Percentiles rank a stretch among this genome's conserved stretches.
Evolutionary conservation across 805 yeast genomes (phyloP).

Genomic region (Kuraishia floccosa): DNA sequence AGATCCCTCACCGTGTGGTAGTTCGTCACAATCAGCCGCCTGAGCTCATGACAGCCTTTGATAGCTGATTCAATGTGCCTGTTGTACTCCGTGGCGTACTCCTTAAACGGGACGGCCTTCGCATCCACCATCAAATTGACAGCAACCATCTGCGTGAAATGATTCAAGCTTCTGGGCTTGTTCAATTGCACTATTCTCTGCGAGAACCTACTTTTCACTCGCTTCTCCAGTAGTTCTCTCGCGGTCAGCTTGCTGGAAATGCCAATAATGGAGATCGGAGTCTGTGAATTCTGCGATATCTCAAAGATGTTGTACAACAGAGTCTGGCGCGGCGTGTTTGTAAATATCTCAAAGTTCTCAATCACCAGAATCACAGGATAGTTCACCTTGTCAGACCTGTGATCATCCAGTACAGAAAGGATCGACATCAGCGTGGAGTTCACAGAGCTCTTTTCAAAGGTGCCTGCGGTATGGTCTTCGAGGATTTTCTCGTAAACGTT

Average conservation of each 20-base stretch:
- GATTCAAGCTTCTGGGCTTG: constrained; percentile 33
- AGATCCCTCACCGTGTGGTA: constrained; percentile 51
- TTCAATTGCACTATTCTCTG: constrained; percentile 61
- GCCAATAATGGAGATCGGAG: constrained; percentile 78
- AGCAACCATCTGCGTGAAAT: constrained; percentile 36
- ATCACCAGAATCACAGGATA: constrained; percentile 66
- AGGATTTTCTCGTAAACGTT: constrained; percentile 2
- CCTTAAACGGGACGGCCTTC: constrained; percentile 5
- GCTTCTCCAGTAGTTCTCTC: constrained; percentile 75
- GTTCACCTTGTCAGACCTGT: constrained; percentile 9
- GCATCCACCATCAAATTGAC: constrained; percentile 23
- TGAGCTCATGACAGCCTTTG: constrained; percentile 17
- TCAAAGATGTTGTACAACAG: constrained; percentile 82
- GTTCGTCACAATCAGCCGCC: constrained; percentile 27
- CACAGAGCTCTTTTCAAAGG: constrained; percentile 39
- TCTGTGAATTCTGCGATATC: constrained; percentile 53
- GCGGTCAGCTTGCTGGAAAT: constrained; percentile 64
- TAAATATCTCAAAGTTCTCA: constrained; percentile 79
- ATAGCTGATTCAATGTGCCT: constrained; percentile 17
- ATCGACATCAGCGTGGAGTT: constrained; percentile 53
- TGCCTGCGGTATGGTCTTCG: constrained; percentile 3
- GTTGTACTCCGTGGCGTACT: constrained; percentile 18
- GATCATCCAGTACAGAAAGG: constrained; percentile 37
- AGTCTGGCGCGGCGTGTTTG: constrained; percentile 66
- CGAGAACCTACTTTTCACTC: constrained; percentile 84